phyloP scores from a whole-genome alignment of 1,284 basidiomycete species.

The Coniferiporia sulphurascens region DNA sequence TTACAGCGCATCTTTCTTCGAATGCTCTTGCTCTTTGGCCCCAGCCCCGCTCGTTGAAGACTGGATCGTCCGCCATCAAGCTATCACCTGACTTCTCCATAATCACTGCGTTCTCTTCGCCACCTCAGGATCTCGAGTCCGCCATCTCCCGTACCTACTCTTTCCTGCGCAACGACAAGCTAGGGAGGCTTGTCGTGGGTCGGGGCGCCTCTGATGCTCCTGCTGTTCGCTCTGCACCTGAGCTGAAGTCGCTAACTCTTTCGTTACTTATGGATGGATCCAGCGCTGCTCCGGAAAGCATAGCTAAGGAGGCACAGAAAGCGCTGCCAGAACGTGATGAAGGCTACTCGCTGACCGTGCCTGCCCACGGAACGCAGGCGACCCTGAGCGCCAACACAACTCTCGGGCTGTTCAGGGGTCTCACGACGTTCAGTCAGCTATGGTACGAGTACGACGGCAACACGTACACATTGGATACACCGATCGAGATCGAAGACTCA shows the following conservation, averaged over 20 bases:
- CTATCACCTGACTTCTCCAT: slow-evolving; percentile 37
- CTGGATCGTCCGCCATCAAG: neutral
- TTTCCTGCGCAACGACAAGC: slow-evolving; percentile 43
- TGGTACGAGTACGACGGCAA: slow-evolving; percentile 52
- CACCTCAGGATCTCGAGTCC: slow-evolving; percentile 40
- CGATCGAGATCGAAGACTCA: slow-evolving; percentile 54
- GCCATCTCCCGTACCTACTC: slow-evolving; percentile 37
- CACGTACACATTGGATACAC: slow-evolving; percentile 56
- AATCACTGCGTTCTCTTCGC: slow-evolving; percentile 30
- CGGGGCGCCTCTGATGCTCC: slow-evolving; percentile 32
- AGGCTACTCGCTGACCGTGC: slow-evolving; percentile 61
- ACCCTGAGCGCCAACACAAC: slow-evolving; percentile 65
- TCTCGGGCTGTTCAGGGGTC: slow-evolving; percentile 73
- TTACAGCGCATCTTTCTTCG: neutral
- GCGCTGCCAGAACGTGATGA: slow-evolving; percentile 56
- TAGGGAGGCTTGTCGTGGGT: slow-evolving; percentile 47
- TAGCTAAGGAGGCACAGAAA: slow-evolving; percentile 51
- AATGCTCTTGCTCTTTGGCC: neutral
- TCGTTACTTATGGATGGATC: neutral
- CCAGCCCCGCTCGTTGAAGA: neutral
- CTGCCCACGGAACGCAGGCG: slow-evolving; percentile 54
- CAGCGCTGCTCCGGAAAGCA: slow-evolving; percentile 24
- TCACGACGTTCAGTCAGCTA: slow-evolving; percentile 81
- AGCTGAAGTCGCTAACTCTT: slow-evolving; percentile 3
- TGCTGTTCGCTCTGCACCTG: neutral